These are phyloP conservation scores for Zhuliangozyma blackwelliae DNA, from an alignment of 1,139 yeast species.

Conservation along the genomic window DNA sequence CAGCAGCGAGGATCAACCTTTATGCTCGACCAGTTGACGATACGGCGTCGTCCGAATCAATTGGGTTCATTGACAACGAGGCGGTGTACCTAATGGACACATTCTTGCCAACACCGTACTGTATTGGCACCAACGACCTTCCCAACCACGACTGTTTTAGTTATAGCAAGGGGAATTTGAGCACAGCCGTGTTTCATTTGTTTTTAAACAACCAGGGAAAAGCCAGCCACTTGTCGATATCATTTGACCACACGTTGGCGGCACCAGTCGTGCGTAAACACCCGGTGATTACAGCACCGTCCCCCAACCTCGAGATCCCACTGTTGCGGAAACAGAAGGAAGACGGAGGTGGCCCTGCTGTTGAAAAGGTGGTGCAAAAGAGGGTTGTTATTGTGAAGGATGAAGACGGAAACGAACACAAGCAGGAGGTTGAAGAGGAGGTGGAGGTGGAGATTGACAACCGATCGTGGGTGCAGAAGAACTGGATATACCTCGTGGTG, in stretches of 20 bases:
- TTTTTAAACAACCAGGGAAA: conserved; percentile 12
- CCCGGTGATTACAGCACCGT: conserved; percentile 13
- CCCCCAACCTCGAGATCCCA: conserved; percentile 28
- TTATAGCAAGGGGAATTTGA: conserved; percentile 11
- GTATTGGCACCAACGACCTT: conserved; percentile 30
- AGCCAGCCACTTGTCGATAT: conserved; percentile 13
- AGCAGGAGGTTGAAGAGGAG: conserved; percentile 21
- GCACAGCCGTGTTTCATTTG: conserved; percentile 13
- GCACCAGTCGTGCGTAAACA: conserved; percentile 8
- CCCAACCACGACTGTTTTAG: conserved; percentile 30
- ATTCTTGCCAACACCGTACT: conserved; percentile 12
- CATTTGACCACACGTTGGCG: conserved; percentile 8
- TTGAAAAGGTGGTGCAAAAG: conserved; percentile 8
- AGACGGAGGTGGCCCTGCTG: conserved; percentile 3
- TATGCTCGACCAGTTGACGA: conserved; percentile 11
- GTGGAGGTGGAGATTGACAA: conserved; percentile 27
- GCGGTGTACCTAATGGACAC: conserved; percentile 5
- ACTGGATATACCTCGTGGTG: conserved; percentile 50
- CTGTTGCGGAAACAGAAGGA: conserved; percentile 9
- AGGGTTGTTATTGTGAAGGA: conserved; percentile 12
- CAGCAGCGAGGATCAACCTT: conserved; percentile 7
- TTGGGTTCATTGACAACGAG: conserved; percentile 14
- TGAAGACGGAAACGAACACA: conserved; percentile 24
- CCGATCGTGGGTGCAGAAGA: conserved; percentile 48
- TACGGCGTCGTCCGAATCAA: conserved; percentile 6